A percentile compares a stretch with the other conserved stretches of the same genome.
phyloP scores from a whole-genome alignment of 2,329 filamentous ascomycete genomes.

The Ustulina deusta region DNA sequence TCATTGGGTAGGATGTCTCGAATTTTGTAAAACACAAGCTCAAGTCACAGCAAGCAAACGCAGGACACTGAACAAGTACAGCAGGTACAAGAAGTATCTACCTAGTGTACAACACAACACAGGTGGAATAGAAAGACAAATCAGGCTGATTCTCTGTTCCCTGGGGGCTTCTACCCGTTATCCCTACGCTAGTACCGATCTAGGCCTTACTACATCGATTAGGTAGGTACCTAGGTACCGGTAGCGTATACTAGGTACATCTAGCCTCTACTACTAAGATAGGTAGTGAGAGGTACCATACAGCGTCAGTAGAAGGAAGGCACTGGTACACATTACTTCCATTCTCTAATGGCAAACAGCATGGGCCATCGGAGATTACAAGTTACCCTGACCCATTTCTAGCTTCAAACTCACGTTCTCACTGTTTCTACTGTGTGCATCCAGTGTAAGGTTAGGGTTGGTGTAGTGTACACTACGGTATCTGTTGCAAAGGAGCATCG shows the following conservation, averaged over 20 bases:
- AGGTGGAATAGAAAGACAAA: no score
- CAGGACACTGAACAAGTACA: no score
- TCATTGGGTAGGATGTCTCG: no score
- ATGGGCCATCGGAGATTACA: constrained; percentile 38
- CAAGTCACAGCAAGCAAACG: no score
- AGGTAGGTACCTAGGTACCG: background rate
- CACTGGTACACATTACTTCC: background rate
- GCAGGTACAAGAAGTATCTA: no score
- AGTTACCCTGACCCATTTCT: constrained; percentile 27
- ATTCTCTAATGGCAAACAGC: constrained; percentile 5
- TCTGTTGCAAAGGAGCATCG: constrained; percentile 3
- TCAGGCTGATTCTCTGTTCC: no score
- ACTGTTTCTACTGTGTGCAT: background rate
- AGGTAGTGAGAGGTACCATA: constrained; percentile 13
- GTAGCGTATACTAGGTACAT: background rate
- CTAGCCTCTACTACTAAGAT: background rate
- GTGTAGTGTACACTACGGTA: background rate
- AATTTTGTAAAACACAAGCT: no score
- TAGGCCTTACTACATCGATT: no score
- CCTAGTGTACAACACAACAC: no score
- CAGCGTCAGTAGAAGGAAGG: background rate
- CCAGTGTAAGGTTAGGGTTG: no score
- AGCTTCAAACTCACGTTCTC: constrained; percentile 2
- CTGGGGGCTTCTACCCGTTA: no score
- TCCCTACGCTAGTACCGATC: no score